Base-by-base conservation (phyloP, 257 asterid genomes). In the Knoxia roxburghii region DNA sequence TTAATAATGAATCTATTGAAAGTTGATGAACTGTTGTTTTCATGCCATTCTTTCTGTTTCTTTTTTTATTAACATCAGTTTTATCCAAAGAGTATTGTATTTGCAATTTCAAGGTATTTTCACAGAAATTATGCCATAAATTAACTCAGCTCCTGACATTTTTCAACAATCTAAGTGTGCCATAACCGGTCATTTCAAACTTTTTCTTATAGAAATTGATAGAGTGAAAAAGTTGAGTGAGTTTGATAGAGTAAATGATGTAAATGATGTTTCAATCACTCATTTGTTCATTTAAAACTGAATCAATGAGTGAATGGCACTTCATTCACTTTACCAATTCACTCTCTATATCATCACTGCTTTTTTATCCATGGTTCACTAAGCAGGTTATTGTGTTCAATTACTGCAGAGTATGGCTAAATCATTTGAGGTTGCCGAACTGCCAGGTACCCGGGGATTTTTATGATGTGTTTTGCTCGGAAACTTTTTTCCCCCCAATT, bases 391-490 rank as follows among this genome's bases (percentile, higher is more conserved):
- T 71, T 52, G 48, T 67, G 27, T 41, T 55, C 58, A 29, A 20
- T 68, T 67, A 66, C 75, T 88, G 87, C 95, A 94, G 99, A 83
- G 85, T 53, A 84, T 87, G 96, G 93, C 73, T 62, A 89, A 91
- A 80, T 90, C 99, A 26, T 94, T 94, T 61, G 99, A 94, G 85
- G 96, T 79, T 68, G 87, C 98, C 45, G 99, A 94, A 68, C 82
- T 90, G 58, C 99, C 99, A 90, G 99, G 99, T 89, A 73, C 78
- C 51, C 65, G 64, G 72, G 51, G 74, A 32, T 56, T 76, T 68
- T 35, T 21, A 40, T 37, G 55, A 23, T 80, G 69, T 61, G 32
- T 64, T 37, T 72, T 72, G 45, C 58, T 72, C 32, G 51, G 33
- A 24, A 35, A 53, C 54, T 2, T 57, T 29, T 24, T 21, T 23